phyloP scores from a whole-genome alignment of 2,329 filamentous ascomycete genomes.

The Sarocladium oryzae region DNA sequence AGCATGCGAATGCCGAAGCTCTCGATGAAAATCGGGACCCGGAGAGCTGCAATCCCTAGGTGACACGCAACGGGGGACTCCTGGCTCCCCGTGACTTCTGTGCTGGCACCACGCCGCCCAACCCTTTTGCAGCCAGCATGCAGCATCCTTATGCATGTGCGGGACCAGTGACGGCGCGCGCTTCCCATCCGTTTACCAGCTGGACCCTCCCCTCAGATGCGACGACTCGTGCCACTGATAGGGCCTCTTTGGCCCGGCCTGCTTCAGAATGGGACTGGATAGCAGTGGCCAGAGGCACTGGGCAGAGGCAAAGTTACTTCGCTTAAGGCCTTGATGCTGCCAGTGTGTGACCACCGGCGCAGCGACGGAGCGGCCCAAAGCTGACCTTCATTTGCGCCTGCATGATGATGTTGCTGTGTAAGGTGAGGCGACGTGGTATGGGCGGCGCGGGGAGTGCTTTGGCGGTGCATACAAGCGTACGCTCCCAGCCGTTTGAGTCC shows the following conservation, averaged over 20 bases:
- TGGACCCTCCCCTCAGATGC: neutral
- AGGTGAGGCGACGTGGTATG: constrained; percentile 5
- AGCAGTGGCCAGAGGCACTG: too few relatives aligned
- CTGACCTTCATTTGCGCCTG: neutral
- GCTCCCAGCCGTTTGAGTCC: neutral
- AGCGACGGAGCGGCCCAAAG: neutral
- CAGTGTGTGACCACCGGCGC: too few relatives aligned
- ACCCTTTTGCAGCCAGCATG: neutral
- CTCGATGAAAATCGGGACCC: neutral
- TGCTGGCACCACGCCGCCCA: neutral
- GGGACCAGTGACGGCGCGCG: neutral
- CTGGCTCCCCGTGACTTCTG: neutral
- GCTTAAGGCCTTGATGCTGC: too few relatives aligned
- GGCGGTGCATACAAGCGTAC: constrained; percentile 3
- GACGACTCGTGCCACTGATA: neutral
- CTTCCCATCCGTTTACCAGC: neutral
- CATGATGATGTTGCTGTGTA: neutral
- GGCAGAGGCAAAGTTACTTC: neutral
- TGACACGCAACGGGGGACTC: neutral
- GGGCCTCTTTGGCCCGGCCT: too few relatives aligned
- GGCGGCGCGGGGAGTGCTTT: neutral
- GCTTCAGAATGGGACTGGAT: too few relatives aligned
- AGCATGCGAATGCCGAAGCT: neutral
- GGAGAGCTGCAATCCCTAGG: neutral
- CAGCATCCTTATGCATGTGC: neutral